Evolutionary conservation across 2,329 filamentous ascomycete genomes (phyloP).

Genomic region (Amauroascus niger): DNA sequence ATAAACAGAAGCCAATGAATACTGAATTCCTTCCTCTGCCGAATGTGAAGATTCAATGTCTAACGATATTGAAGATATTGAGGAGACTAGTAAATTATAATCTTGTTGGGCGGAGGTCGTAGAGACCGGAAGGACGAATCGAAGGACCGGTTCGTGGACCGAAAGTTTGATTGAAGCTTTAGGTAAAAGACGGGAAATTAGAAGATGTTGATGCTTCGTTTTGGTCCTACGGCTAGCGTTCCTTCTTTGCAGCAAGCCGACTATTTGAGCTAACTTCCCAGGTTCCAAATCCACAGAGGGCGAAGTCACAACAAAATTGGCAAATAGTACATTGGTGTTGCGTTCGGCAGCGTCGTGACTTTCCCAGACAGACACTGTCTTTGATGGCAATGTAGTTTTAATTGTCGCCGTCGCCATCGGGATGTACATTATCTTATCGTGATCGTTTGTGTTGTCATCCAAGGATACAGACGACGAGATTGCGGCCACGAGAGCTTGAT

Average conservation of each 20-base stretch:
- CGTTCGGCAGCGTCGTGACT: conserved; percentile 66
- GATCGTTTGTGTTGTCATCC: conserved; percentile 77
- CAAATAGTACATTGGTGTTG: conserved; percentile 92
- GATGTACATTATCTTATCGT: conserved; percentile 81
- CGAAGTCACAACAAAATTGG: conserved; percentile 91
- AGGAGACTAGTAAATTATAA: conserved; percentile 90
- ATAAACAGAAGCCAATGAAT: conserved; percentile 72
- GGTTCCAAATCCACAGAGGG: conserved; percentile 90
- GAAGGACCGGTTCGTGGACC: conserved; percentile 87
- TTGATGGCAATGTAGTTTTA: conserved; percentile 87
- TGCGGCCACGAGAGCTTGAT: conserved; percentile 85
- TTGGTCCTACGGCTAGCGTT: conserved; percentile 34
- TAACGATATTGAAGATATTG: conserved; percentile 83
- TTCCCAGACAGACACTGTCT: conserved; percentile 72
- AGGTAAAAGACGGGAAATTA: conserved; percentile 83
- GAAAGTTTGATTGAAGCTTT: conserved; percentile 94
- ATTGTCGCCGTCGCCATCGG: conserved; percentile 96
- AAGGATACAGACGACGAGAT: conserved; percentile 86
- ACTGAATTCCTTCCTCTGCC: conserved; percentile 70
- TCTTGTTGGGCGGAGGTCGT: conserved; percentile 57
- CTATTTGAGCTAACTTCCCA: conserved; percentile 74
- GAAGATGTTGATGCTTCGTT: conserved; percentile 46
- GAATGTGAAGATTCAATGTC: conserved; percentile 96
- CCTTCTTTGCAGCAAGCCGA: conserved; percentile 61
- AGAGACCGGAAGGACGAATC: conserved; percentile 76